Base-by-base conservation (phyloP, 495 filamentous ascomycete genomes). In the Lepidopterella palustris region DNA sequence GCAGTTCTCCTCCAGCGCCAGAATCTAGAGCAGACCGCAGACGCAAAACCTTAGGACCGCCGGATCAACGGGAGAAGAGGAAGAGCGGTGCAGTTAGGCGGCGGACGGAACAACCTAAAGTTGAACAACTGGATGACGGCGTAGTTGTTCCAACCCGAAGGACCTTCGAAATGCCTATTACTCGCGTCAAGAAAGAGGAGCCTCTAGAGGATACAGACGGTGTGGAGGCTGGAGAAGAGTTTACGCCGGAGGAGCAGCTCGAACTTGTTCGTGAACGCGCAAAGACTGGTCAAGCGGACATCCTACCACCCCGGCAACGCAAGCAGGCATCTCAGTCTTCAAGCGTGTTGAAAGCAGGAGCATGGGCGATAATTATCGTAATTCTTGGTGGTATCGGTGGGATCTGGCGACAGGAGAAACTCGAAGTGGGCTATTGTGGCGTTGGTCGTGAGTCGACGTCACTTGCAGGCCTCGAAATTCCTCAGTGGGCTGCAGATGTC, bases 401-500 rank as follows among this genome's bases (percentile, higher is more conserved):
- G 39, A 92, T 90, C 82, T 97, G 89, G 80, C 81, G 95, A 52
- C 87, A 92, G 59, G 95, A 98, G 72, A 97, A 97, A 79, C 74
- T 95, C 11, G 89, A 89, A 35, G 89, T 96, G 42, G 93, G 93
- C 25, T 98, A 92, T 71, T 98, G 93, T 71, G 92, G 92, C 23
- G 82, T 93, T 62, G 93, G 91, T 18, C 80, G 83, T 59, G 82
- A 80, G 26, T 58, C 68, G 6, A 70, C 61, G 0, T 67, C 71
- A 21, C 52, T 77, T 29, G 65, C 65, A 6, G 73, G 74, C 11
- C 57, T 73, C 1, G 55, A 75, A 11, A 64, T 77, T 21, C 73
- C 76, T 13, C 67, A 76, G 15, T 90, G 84, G 82, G 78, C 84
- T 0, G 79, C 79, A 45, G 74, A 80, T 42, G 60, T 89, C 6